Evolutionary conservation across 1,284 basidiomycete species (phyloP).

Genomic region (Trametes versicolor): DNA sequence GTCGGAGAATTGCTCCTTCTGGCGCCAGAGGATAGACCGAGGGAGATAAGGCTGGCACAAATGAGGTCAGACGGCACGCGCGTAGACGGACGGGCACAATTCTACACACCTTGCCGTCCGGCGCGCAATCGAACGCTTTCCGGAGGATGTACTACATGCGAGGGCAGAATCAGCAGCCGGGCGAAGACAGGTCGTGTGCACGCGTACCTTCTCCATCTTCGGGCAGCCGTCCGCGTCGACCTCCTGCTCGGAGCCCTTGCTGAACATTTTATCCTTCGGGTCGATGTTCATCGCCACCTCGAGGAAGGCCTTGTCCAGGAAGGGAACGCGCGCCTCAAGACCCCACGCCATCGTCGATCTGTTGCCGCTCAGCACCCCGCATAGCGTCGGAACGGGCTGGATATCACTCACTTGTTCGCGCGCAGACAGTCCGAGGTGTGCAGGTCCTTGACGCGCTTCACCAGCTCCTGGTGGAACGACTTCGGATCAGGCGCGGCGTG

Average conservation of each 20-base stretch:
- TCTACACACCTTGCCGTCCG: conserved; percentile 77
- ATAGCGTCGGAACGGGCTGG: background rate
- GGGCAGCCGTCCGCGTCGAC: conserved; percentile 88
- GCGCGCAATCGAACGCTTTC: conserved; percentile 94
- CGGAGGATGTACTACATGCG: conserved; percentile 87
- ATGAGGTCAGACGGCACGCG: conserved; percentile 10
- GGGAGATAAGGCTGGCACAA: conserved; percentile 87
- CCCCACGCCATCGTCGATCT: conserved; percentile 99
- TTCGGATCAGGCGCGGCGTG: conserved; percentile 93
- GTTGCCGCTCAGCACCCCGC: background rate
- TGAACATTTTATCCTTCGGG: conserved; percentile 91
- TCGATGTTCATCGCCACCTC: conserved; percentile 95
- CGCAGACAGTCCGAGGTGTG: conserved; percentile 98
- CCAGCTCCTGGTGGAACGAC: conserved; percentile 96
- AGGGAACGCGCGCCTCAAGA: conserved; percentile 97
- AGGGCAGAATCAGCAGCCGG: conserved; percentile 13
- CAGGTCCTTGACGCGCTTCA: conserved; percentile 96
- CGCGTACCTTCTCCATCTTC: conserved; percentile 89
- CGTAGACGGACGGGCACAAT: background rate
- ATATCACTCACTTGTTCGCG: conserved; percentile 87
- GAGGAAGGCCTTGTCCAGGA: conserved; percentile 97
- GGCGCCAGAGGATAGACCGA: conserved; percentile 95
- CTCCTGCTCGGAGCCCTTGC: conserved; percentile 82
- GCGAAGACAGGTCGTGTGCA: background rate
- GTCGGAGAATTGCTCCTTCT: conserved; percentile 99